Evolutionary conservation across 139 green algal species (phyloP).

Genomic region (Bryopsis sp.): DNA sequence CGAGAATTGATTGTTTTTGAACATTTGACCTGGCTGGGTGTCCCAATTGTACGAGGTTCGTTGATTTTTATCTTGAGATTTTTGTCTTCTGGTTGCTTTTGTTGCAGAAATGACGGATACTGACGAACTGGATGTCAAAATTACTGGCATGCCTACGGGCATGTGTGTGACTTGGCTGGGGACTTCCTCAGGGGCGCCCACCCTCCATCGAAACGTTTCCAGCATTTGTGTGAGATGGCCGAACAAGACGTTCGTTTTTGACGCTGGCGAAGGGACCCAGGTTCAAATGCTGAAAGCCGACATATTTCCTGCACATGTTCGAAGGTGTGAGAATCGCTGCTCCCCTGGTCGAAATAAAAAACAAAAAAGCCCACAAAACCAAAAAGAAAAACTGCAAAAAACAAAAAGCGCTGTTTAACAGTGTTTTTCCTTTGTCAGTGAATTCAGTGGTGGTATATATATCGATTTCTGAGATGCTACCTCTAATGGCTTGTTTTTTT

Average conservation of each 20-base stretch:
- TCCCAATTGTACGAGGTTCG: no score
- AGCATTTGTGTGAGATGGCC: slow-evolving; percentile 48
- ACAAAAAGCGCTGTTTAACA: background rate
- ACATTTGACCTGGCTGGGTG: no score
- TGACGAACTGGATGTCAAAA: slow-evolving; percentile 1
- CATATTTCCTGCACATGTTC: slow-evolving; percentile 33
- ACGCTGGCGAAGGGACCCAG: slow-evolving; percentile 82
- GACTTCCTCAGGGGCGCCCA: slow-evolving; percentile 66
- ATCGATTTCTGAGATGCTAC: slow-evolving; percentile 1
- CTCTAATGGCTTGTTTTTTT: background rate
- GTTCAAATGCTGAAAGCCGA: slow-evolving; percentile 44
- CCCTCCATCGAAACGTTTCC: slow-evolving; percentile 70
- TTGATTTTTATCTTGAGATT: no score
- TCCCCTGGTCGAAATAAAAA: no score
- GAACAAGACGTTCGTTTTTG: slow-evolving; percentile 57
- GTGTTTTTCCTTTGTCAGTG: background rate
- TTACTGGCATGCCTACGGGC: slow-evolving; percentile 28
- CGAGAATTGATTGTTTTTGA: no score
- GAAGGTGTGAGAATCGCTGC: slow-evolving; percentile 26
- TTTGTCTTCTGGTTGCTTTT: no score
- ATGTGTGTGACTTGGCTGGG: slow-evolving; percentile 78
- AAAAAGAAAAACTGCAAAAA: no score
- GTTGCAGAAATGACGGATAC: background rate
- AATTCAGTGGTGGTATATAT: background rate
- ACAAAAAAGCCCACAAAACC: no score